Conservation (phyloP, 2,329 filamentous ascomycete genomes). For the Trichoderma gracile region DNA sequence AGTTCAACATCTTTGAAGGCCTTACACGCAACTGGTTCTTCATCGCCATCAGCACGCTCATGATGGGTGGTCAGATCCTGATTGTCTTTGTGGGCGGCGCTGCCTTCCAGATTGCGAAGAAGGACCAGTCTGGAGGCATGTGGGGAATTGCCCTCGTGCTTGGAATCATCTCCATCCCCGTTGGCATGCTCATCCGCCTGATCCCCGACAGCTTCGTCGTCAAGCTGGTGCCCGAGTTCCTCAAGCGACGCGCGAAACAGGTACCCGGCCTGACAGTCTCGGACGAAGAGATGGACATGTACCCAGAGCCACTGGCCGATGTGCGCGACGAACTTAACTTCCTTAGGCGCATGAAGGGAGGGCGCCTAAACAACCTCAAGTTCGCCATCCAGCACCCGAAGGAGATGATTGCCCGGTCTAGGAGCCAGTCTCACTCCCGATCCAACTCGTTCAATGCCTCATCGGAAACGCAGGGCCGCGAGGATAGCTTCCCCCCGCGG, state of each 20-base stretch:
- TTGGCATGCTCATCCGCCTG: slow-evolving; percentile 77
- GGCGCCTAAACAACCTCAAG: slow-evolving; percentile 77
- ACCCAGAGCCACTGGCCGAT: slow-evolving; percentile 71
- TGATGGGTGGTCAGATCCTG: slow-evolving; percentile 85
- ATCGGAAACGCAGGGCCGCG: slow-evolving; percentile 63
- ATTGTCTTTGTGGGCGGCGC: slow-evolving; percentile 84
- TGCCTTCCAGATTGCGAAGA: slow-evolving; percentile 70
- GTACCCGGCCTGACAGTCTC: slow-evolving; percentile 61
- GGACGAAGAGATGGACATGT: slow-evolving; percentile 67
- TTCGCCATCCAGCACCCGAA: slow-evolving; percentile 76
- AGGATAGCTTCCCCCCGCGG: slow-evolving; percentile 52
- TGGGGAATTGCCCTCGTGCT: slow-evolving; percentile 88
- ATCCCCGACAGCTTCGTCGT: slow-evolving; percentile 72
- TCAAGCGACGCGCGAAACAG: slow-evolving; percentile 51
- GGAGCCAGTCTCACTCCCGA: slow-evolving; percentile 64
- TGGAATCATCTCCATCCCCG: slow-evolving; percentile 79
- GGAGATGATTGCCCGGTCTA: slow-evolving; percentile 62
- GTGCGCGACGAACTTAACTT: slow-evolving; percentile 80
- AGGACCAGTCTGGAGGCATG: slow-evolving; percentile 67
- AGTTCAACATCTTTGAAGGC: slow-evolving; percentile 93
- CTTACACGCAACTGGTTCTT: slow-evolving; percentile 86
- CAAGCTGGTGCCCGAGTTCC: slow-evolving; percentile 52
- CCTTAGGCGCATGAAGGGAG: slow-evolving; percentile 77
- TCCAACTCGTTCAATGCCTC: slow-evolving; percentile 59
- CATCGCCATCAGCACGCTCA: slow-evolving; percentile 77